Evolutionary conservation across 805 yeast genomes (phyloP).

Genomic region (Wickerhamomyces silvicola): DNA sequence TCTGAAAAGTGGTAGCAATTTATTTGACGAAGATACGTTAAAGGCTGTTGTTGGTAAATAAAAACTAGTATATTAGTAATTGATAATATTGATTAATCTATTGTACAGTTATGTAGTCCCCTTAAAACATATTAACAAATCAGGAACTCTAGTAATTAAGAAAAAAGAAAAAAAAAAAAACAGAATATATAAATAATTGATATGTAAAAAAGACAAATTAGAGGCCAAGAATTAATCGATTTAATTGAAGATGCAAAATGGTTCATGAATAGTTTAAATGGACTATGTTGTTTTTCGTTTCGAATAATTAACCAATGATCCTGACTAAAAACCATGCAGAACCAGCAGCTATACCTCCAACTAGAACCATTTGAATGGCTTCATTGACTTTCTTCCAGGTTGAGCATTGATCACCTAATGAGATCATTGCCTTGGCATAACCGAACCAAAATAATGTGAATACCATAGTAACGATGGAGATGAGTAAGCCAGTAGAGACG

Average conservation of each 20-base stretch:
- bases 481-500: conserved; percentile 70
- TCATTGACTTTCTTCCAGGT: conserved; percentile 54
- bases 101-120: too few relatives aligned
- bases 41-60: conserved; percentile 15
- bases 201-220: too few relatives aligned
- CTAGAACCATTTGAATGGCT: conserved; percentile 88
- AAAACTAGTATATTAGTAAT: neutral
- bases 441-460: conserved; percentile 87
- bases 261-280: neutral
- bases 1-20: conserved; percentile 16
- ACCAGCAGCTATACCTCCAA: conserved; percentile 96
- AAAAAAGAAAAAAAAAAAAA: too few relatives aligned
- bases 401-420: conserved; percentile 78
- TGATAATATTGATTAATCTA: neutral
- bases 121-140: too few relatives aligned
- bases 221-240: too few relatives aligned
- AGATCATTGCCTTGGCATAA: conserved; percentile 71
- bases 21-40: conserved; percentile 17
- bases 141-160: too few relatives aligned
- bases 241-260: too few relatives aligned
- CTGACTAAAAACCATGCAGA: conserved; percentile 92
- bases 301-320: conserved; percentile 44
- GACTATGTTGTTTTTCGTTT: neutral
- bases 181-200: too few relatives aligned
- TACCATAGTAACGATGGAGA: conserved; percentile 75